Conservation (phyloP, 208 protist genomes). For the Acanthamoeba castellanii region DNA sequence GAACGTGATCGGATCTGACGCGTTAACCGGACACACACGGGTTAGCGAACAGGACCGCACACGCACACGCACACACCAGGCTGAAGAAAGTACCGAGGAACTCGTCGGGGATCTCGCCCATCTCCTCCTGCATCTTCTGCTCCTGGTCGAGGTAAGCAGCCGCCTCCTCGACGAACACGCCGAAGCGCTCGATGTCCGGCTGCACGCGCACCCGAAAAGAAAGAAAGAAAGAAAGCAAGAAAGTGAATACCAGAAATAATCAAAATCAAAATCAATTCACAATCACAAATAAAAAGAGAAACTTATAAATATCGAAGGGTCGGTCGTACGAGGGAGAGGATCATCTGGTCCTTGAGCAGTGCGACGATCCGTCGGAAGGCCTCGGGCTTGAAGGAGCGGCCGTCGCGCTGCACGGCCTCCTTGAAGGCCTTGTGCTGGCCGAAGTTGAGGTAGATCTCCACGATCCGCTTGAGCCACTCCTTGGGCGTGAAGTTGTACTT, state of each 20-base stretch:
- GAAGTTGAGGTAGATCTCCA: slow-evolving; percentile 82
- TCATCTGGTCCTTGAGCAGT: slow-evolving; percentile 76
- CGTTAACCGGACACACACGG: background rate
- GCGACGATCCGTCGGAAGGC: slow-evolving; percentile 69
- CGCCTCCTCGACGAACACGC: slow-evolving; percentile 59
- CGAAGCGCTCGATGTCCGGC: slow-evolving; percentile 74
- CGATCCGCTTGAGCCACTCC: slow-evolving; percentile 73
- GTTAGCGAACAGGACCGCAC: too few species aligned
- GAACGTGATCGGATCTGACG: slow-evolving; percentile 80
- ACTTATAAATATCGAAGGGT: background rate
- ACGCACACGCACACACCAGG: background rate
- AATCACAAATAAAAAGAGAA: background rate
- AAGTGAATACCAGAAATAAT: background rate
- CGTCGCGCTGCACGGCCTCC: slow-evolving; percentile 73
- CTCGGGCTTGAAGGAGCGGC: slow-evolving; percentile 76
- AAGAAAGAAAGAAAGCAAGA: background rate
- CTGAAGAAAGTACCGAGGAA: slow-evolving; percentile 69
- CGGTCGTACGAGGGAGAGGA: slow-evolving; percentile 5
- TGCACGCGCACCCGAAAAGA: background rate
- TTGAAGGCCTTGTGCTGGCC: slow-evolving; percentile 60
- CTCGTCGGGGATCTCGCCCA: slow-evolving; percentile 83
- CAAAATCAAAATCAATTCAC: slow-evolving; percentile 6
- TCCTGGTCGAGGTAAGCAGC: slow-evolving; percentile 50
- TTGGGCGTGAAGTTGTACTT: slow-evolving; percentile 74
- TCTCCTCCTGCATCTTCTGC: slow-evolving; percentile 73